Conservation (phyloP, 352 stramenopile species). For the Pythium rhizo-oryzae region DNA sequence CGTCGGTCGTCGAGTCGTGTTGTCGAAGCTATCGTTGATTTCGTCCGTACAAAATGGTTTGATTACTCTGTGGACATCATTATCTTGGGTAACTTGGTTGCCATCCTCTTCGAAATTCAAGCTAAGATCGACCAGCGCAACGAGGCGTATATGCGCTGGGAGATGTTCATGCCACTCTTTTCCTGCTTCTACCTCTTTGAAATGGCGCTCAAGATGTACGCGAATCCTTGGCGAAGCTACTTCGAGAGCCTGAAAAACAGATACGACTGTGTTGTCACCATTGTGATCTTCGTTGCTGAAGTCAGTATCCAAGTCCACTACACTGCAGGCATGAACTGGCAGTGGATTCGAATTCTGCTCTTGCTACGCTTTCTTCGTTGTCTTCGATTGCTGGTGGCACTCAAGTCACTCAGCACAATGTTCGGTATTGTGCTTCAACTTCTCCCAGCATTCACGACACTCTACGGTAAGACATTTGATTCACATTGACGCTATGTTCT, state of each 20-base stretch:
- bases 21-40: slow-evolving; percentile 30
- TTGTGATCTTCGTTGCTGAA: slow-evolving; percentile 56
- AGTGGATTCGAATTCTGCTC: slow-evolving; percentile 57
- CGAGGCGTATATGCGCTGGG: slow-evolving; percentile 35
- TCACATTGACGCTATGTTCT: too few species aligned
- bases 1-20: slow-evolving; percentile 12
- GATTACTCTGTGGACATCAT: slow-evolving; percentile 42
- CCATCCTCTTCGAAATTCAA: slow-evolving; percentile 57
- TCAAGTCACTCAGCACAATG: slow-evolving; percentile 53
- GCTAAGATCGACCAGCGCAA: slow-evolving; percentile 42
- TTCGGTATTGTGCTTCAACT: slow-evolving; percentile 54
- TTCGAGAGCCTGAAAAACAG: slow-evolving; percentile 69
- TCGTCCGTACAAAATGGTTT: slow-evolving; percentile 38
- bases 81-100: slow-evolving; percentile 46
- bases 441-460: slow-evolving; percentile 55
- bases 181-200: slow-evolving; percentile 73
- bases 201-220: slow-evolving; percentile 84
- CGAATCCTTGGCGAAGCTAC: slow-evolving; percentile 56
- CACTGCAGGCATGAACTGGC: slow-evolving; percentile 39
- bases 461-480: slow-evolving; percentile 40
- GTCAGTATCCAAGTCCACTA: slow-evolving; percentile 59
- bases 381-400: slow-evolving; percentile 49
- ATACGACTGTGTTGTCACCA: slow-evolving; percentile 82
- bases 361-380: slow-evolving; percentile 62
- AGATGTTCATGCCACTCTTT: slow-evolving; percentile 70